Percentiles rank a stretch among this genome's conserved stretches.
These are phyloP conservation scores for Ploettnerulaceae sp. DNA, from an alignment of 2,329 filamentous ascomycete species.

Conservation along the genomic window DNA sequence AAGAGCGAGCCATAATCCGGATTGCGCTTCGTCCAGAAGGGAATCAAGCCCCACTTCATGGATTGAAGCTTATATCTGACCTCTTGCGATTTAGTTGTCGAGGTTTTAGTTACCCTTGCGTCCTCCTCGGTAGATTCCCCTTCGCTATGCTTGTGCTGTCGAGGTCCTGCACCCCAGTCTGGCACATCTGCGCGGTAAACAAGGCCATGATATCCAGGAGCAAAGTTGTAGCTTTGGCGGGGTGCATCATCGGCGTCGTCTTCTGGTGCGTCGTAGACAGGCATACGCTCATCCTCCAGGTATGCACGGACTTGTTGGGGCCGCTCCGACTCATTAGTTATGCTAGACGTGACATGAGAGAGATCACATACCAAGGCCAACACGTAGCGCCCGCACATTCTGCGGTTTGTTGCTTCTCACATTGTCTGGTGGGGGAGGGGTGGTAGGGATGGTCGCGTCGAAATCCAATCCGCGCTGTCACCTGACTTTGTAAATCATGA, in stretches of 20 bases:
- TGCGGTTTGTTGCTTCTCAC: neutral
- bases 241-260: conserved; percentile 56
- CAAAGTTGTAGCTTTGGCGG: conserved; percentile 85
- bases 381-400: conserved; percentile 35
- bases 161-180: conserved; percentile 51
- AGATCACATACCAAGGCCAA: conserved; percentile 27
- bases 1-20: conserved; percentile 73
- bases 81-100: conserved; percentile 18
- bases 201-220: conserved; percentile 77
- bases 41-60: conserved; percentile 95
- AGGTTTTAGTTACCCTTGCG: conserved; percentile 19
- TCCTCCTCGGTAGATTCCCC: conserved; percentile 23
- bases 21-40: conserved; percentile 84
- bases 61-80: conserved; percentile 76
- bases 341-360: neutral
- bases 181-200: conserved; percentile 76
- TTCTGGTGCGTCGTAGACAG: conserved; percentile 63
- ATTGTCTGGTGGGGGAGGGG: no score
- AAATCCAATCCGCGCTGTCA: neutral
- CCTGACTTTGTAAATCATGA: no score
- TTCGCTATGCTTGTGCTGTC: conserved; percentile 24
- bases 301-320: conserved; percentile 70
- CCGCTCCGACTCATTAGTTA: conserved; percentile 46
- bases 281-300: conserved; percentile 70
- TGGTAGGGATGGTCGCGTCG: no score